Percentiles rank a stretch among this genome's conserved stretches.
phyloP scores from a whole-genome alignment of 441 rosid genomes.

The Geranium incanum region DNA sequence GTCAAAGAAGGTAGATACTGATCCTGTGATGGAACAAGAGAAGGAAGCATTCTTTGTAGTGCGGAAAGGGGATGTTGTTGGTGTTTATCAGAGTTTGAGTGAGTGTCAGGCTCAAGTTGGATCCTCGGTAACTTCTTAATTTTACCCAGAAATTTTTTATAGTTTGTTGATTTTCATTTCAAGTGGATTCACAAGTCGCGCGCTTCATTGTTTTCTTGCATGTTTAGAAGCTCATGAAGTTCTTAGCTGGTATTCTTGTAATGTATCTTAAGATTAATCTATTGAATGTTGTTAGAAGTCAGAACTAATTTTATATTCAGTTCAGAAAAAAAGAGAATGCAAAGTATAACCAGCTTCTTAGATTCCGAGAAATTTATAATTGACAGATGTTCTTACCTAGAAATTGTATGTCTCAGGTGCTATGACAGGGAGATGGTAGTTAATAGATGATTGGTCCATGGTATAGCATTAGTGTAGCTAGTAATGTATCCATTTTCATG shows the following conservation, averaged over 20 bases:
- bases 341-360: neutral
- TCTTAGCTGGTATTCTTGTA: neutral
- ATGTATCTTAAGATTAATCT: neutral
- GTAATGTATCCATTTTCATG: neutral
- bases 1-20: slow-evolving; percentile 23
- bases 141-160: neutral
- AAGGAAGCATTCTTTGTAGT: slow-evolving; percentile 70
- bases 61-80: slow-evolving; percentile 78
- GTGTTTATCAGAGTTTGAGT: slow-evolving; percentile 52
- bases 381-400: neutral
- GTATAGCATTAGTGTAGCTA: neutral
- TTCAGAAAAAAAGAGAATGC: neutral
- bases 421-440: neutral
- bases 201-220: neutral
- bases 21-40: slow-evolving; percentile 36
- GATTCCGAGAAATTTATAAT: neutral
- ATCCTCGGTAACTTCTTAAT: slow-evolving; percentile 47
- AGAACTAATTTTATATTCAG: neutral
- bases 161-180: neutral
- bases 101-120: slow-evolving; percentile 88
- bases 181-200: neutral
- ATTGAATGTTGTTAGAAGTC: neutral
- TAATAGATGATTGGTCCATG: neutral
- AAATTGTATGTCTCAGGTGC: neutral
- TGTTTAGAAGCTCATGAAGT: neutral